Base-by-base conservation (phyloP, 129 eudicot genomes). In the Saussurea involucrata region DNA sequence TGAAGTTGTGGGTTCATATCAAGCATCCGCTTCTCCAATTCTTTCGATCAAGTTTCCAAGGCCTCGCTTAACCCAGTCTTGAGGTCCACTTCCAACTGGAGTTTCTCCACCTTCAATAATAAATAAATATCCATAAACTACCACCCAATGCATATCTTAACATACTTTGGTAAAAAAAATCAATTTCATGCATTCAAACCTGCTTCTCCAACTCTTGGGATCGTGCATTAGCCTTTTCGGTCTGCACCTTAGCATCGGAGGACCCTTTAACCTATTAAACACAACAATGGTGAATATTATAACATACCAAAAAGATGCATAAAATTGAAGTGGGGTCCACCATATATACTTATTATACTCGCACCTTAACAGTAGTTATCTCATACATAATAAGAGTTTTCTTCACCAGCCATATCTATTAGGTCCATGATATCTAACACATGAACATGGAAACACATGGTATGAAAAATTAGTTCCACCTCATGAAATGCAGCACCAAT, bases 171-270 rank as follows among this genome's bases (percentile, higher is more conserved):
- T 21, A 46, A 6, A 42, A 31, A 5, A 66, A 33, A 27, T 42
- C 6, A 44, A 60, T 22, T 24, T 64, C 65, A 20, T 31, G 61
- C 72, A 63, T 68, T 66, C 60, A 42, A 68, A 92, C 97, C 96
- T 89, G 88, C 71, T 86, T 84, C 79, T 87, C 89, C 75, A 92
- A 82, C 69, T 89, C 92, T 72, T 44, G 53, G 4, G 89, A 83
- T 29, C 86, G 83, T 58, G 82, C 69, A 75, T 84, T 77, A 86
- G 90, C 92, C 83, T 84, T 76, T 36, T 70, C 71, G 12, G 84
- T 76, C 86, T 78, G 89, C 80, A 85, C 83, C 60, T 87, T 77
- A 31, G 76, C 89, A 69, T 87, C 85, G 2, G 79, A 77, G 0
- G 90, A 63, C 25, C 88, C 90, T 80, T 87, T 92, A 72, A 79